Base-by-base conservation (phyloP, 1,139 yeast genomes). In the Suhomyces panamericanus region DNA sequence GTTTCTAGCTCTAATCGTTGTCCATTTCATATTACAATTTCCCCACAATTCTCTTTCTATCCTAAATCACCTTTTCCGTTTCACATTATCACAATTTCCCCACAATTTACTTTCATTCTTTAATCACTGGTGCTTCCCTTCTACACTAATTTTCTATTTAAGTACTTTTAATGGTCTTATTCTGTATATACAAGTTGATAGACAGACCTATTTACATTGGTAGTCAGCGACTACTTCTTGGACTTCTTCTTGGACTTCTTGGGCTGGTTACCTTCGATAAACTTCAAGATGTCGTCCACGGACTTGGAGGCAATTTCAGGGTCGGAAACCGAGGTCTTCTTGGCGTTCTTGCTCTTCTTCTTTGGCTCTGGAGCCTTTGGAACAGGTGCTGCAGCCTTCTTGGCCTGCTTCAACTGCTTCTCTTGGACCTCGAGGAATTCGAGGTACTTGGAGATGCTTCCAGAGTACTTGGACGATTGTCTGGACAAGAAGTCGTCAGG, bases 221-320 rank as follows among this genome's bases (percentile, higher is more conserved):
- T 34, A 20, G 24, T 20, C 24, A 4, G 10, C 15, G 15, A 16
- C 49, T 52, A 53, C 54, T 52, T 53, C 43, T 52, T 50, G 31
- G 53, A 43, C 43, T 49, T 50, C 48, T 55, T 55, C 39, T 52
- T 49, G 17, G 49, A 22, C 40, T 49, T 53, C 38, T 63, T 57
- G 34, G 58, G 55, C 40, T 55, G 56, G 14, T 58, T 59, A 39
- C 86, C 87, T 61, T 83, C 85, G 56, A 85, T 83, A 56, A 78
- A 85, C 42, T 74, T 73, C 66, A 85, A 70, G 50, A 85, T 78
- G 48, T 84, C 91, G 42, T 84, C 91, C 46, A 85, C 77, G 15
- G 87, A 80, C 62, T 81, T 73, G 42, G 69, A 66, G 12, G 85
- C 83, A 51, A 84, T 73, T 33, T 73, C 77, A 20, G 87, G 83